Base-by-base conservation (phyloP, 805 yeast genomes). In the Monosporozyma yasuniensis region DNA sequence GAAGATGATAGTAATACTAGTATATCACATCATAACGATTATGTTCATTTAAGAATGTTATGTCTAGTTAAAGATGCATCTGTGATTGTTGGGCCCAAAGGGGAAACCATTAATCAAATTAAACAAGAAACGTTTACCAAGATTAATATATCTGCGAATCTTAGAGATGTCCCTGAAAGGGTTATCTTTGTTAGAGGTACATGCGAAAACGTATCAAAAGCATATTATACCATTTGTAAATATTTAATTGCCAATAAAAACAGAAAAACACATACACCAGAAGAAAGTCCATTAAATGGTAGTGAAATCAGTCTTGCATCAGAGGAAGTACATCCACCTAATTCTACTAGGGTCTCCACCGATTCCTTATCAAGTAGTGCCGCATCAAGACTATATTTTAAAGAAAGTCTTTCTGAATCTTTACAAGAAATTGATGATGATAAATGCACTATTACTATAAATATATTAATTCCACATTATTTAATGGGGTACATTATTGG, bases 401-500 rank as follows among this genome's bases (percentile, higher is more conserved):
- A 28, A 9, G 46, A 43, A 28, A 34, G 35, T 22, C 39, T 23
- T 14, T 42, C 30, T 2, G 28, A 14, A 1, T 42, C 27, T 10
- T 19, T 19, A 10, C 32, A 23, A 30, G 28, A 10, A 9, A 41
- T 32, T 12, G 35, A 52, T 34, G 57, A 52, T 34, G 41, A 16
- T 47, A 78, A 86, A 23, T 69, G 71, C 54, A 79, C 74, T 47
- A 76, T 80, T 49, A 75, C 76, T 37, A 63, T 88, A 56, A 75
- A 80, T 55, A 58, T 87, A 14, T 68, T 88, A 47, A 74, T 88
- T 27, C 93, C 96, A 4, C 89, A 86, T 64, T 81, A 84, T 9
- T 68, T 84, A 61, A 84, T 86, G 72, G 95, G 95, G 0, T 84
- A 76, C 57, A 76, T 88, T 42, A 87, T 87, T 53, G 96, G 96